Percentiles rank a stretch among this genome's conserved stretches.
Conservation (phyloP, 805 yeast genomes). For the Yamadazyma tumulicola region DNA sequence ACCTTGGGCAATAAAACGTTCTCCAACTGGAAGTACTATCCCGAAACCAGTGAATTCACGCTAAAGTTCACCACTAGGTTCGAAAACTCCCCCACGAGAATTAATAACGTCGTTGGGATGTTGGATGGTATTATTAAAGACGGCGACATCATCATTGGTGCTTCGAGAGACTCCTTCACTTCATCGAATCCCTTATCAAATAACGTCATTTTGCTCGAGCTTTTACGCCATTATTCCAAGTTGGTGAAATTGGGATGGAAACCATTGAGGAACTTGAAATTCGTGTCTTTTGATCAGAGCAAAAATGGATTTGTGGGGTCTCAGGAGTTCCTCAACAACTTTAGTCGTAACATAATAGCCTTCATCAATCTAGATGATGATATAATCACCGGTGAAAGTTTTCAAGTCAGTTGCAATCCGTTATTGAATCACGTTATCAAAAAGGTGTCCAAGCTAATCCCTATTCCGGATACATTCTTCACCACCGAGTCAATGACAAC, state of each 20-base stretch:
- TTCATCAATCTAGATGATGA: constrained; percentile 40
- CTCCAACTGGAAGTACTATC: constrained; percentile 23
- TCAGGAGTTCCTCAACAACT: constrained; percentile 19
- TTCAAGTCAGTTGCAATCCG: constrained; percentile 33
- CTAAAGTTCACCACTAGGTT: constrained; percentile 17
- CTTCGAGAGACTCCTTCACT: constrained; percentile 36
- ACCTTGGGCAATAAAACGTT: constrained; percentile 17
- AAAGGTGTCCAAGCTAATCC: constrained; percentile 26
- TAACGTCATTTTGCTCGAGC: constrained; percentile 38
- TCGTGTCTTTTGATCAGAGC: constrained; percentile 41
- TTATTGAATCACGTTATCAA: constrained; percentile 30
- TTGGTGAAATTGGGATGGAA: constrained; percentile 37
- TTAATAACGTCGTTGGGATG: constrained; percentile 30
- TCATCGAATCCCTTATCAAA: constrained; percentile 34
- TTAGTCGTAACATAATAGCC: constrained; percentile 17
- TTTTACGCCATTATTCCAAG: constrained; percentile 31
- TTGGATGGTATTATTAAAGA: constrained; percentile 37
- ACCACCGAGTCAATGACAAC: constrained; percentile 1
- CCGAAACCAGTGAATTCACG: constrained; percentile 14
- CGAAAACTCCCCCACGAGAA: constrained; percentile 7
- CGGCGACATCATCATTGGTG: constrained; percentile 39
- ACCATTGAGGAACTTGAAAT: constrained; percentile 37
- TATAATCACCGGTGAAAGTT: constrained; percentile 34
- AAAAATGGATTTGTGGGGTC: constrained; percentile 33
- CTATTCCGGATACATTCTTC: constrained; percentile 23